These are phyloP conservation scores for Aspergillus uvarum DNA, from an alignment of 2,329 filamentous ascomycete genomes.

Conservation along the genomic window DNA sequence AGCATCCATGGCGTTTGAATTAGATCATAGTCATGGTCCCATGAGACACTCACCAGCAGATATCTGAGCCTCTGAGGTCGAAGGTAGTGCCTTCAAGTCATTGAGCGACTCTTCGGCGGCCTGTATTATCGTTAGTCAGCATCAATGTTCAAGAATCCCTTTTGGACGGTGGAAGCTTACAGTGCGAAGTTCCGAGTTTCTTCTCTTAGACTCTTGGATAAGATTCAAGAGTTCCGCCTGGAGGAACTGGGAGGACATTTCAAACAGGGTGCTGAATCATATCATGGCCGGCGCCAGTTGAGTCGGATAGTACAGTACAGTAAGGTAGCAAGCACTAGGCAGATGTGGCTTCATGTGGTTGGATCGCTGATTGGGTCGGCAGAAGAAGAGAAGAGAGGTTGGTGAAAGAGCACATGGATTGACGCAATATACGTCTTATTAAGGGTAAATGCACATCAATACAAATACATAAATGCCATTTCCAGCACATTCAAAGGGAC, in stretches of 20 bases:
- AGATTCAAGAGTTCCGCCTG: conserved; percentile 84
- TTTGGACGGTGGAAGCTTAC: conserved; percentile 28
- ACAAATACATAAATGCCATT: neutral
- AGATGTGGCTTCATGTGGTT: conserved; percentile 17
- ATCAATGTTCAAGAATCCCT: conserved; percentile 18
- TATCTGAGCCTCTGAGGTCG: conserved; percentile 73
- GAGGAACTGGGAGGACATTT: conserved; percentile 90
- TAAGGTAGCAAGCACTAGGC: conserved; percentile 13
- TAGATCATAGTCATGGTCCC: neutral
- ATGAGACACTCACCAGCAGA: conserved; percentile 59
- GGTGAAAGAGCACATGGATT: neutral
- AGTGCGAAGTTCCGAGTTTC: conserved; percentile 84
- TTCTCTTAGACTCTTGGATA: conserved; percentile 93
- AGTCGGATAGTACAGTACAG: conserved; percentile 11
- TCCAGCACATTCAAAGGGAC: neutral
- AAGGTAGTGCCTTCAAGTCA: conserved; percentile 75
- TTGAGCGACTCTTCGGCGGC: conserved; percentile 91
- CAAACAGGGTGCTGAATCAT: conserved; percentile 29
- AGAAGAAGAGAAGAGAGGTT: neutral
- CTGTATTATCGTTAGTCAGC: conserved; percentile 47
- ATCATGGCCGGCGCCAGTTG: conserved; percentile 30
- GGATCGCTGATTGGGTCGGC: conserved; percentile 6
- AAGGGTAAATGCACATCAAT: neutral
- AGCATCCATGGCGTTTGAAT: conserved; percentile 19
- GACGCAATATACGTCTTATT: neutral